A percentile compares a stretch with the other conserved stretches of the same genome.
Conservation (phyloP, 352 stramenopile species). For the Globisporangium spinosum region DNA sequence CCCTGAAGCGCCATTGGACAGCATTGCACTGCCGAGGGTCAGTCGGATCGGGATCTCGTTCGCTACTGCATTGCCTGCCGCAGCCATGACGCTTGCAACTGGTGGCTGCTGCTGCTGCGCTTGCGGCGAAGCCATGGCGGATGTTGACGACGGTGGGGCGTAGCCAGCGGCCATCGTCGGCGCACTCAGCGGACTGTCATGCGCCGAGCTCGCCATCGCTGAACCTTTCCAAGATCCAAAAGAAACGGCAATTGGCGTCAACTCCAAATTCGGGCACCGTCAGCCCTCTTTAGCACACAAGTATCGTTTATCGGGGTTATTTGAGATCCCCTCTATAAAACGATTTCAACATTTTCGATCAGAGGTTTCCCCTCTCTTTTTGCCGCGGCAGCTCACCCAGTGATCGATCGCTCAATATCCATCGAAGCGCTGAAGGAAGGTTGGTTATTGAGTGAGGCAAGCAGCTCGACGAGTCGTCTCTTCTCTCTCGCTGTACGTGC, state of each 20-base stretch:
- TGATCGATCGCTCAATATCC: slow-evolving; percentile 7
- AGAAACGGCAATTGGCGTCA: neutral
- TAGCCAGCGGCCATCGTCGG: neutral
- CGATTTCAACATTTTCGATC: neutral
- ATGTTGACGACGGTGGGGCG: neutral
- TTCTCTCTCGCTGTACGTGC: neutral
- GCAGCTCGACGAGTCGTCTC: slow-evolving; percentile 3
- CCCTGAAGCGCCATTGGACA: slow-evolving; percentile 38
- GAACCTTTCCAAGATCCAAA: slow-evolving; percentile 11
- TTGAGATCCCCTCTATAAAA: neutral
- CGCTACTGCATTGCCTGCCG: slow-evolving; percentile 8
- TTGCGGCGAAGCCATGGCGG: neutral
- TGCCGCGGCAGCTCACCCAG: neutral
- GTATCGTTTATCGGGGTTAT: neutral
- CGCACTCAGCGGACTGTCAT: neutral
- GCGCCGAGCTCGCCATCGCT: neutral
- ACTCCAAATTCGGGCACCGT: neutral
- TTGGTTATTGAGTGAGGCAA: slow-evolving; percentile 10
- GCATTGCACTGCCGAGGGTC: slow-evolving; percentile 45
- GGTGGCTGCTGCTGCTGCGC: neutral
- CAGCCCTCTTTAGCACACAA: neutral
- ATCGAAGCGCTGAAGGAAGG: slow-evolving; percentile 2
- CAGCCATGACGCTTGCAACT: neutral
- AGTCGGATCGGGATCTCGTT: slow-evolving; percentile 63
- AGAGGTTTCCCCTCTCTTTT: slow-evolving; percentile 9